Evolutionary conservation across 345 rosid species (phyloP).

Genomic region (Odontarrhena argentea): DNA sequence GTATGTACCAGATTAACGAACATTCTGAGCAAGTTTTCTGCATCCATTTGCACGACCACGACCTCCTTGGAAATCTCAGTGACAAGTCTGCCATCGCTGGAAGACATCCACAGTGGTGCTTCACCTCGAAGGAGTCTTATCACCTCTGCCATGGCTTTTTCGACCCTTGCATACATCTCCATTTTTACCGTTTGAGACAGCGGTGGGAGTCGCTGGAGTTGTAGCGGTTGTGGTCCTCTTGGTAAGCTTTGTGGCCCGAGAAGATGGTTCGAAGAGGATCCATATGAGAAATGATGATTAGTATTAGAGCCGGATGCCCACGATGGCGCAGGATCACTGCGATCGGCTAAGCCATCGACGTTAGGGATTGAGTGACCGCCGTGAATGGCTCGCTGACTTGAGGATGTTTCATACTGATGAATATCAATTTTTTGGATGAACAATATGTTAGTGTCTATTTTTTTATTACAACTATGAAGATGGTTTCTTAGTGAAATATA

Average conservation of each 20-base stretch:
- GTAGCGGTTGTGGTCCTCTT: neutral
- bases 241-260: too few species aligned
- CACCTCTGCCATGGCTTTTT: conserved; percentile 54
- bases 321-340: neutral
- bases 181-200: conserved; percentile 50
- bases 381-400: neutral
- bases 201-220: neutral
- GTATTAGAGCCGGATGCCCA: conserved; percentile 10
- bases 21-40: conserved; percentile 19
- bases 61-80: conserved; percentile 52
- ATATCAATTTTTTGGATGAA: neutral
- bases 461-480: too few species aligned
- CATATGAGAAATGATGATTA: neutral
- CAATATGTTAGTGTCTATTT: neutral
- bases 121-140: conserved; percentile 44
- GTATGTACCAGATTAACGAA: conserved; percentile 54
- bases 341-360: too few species aligned
- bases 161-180: conserved; percentile 46
- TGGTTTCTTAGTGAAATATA: too few species aligned
- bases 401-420: conserved; percentile 7
- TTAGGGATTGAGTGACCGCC: conserved; percentile 7
- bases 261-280: too few species aligned
- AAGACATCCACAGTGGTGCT: conserved; percentile 65
- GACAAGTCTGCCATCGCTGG: conserved; percentile 44
- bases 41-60: conserved; percentile 47